These are phyloP conservation scores for Epichloe amarillans DNA, from an alignment of 2,329 filamentous ascomycete genomes.

Conservation along the genomic window DNA sequence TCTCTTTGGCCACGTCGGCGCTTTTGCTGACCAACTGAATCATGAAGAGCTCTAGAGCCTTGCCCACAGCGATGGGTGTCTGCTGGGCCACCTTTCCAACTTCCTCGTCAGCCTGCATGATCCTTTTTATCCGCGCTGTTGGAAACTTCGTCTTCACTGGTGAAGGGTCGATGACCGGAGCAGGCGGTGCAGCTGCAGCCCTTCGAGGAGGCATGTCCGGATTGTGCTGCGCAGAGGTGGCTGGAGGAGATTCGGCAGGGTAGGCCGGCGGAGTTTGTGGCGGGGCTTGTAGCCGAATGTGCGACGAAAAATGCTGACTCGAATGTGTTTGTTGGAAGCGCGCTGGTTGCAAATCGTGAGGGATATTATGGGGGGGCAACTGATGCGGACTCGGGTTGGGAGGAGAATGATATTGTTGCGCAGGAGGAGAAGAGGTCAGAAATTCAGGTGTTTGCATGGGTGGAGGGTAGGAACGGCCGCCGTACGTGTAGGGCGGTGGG, in stretches of 20 bases:
- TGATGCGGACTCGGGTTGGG: conserved; percentile 8
- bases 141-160: conserved; percentile 92
- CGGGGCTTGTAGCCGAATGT: conserved; percentile 2
- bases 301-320: neutral
- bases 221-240: conserved; percentile 4
- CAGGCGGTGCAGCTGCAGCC: conserved; percentile 18
- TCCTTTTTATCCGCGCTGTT: conserved; percentile 92
- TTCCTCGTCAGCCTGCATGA: conserved; percentile 98
- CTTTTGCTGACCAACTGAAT: conserved; percentile 82
- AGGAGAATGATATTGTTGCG: conserved; percentile 11
- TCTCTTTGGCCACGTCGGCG: conserved; percentile 67
- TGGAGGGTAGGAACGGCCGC: conserved; percentile 14
- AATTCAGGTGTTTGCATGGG: conserved; percentile 17
- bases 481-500: conserved; percentile 15
- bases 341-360: conserved; percentile 9
- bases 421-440: conserved; percentile 12
- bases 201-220: conserved; percentile 22
- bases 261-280: conserved; percentile 1
- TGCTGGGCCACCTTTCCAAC: conserved; percentile 97
- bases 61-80: conserved; percentile 88
- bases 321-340: conserved; percentile 4
- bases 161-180: conserved; percentile 41
- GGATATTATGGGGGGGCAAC: conserved; percentile 3
- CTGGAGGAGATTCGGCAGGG: neutral
- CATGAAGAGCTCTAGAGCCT: conserved; percentile 97